A percentile compares a stretch with the other conserved stretches of the same genome.
Evolutionary conservation across 495 filamentous ascomycete species (phyloP).

Genomic region (Aspergillus baeticus): DNA sequence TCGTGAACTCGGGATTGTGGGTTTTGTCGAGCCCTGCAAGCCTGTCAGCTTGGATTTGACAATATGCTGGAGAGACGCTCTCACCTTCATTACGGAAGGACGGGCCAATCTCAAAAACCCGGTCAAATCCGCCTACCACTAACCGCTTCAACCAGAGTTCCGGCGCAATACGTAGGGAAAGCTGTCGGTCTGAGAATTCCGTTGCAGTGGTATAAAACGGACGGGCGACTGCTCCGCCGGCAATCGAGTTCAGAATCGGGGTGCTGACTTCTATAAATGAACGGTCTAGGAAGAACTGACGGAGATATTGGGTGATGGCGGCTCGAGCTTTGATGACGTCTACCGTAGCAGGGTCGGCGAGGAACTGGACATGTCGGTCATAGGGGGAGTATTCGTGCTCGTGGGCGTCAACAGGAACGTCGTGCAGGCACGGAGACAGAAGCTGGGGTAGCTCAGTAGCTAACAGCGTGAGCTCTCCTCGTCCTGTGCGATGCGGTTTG

Average conservation of each 20-base stretch:
- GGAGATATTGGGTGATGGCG: constrained; percentile 68
- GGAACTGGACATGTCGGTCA: constrained; percentile 73
- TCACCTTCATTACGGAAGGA: constrained; percentile 91
- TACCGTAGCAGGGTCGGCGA: constrained; percentile 63
- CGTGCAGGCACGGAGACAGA: constrained; percentile 73
- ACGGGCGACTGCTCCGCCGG: constrained; percentile 80
- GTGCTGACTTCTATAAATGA: constrained; percentile 86
- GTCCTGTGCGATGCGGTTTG: constrained; percentile 63
- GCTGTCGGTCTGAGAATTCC: constrained; percentile 63
- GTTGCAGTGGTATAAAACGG: constrained; percentile 77
- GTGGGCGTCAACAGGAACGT: constrained; percentile 62
- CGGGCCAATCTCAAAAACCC: constrained; percentile 89
- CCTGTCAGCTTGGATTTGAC: neutral
- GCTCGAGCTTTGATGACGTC: constrained; percentile 74
- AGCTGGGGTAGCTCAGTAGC: constrained; percentile 65
- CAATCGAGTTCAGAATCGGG: constrained; percentile 73
- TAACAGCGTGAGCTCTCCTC: constrained; percentile 76
- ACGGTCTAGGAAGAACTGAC: constrained; percentile 66
- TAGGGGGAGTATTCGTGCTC: constrained; percentile 68
- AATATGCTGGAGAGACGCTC: neutral
- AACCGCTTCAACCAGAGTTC: constrained; percentile 95
- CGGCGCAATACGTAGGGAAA: constrained; percentile 83
- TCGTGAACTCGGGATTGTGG: constrained; percentile 96
- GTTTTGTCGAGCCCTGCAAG: constrained; percentile 72
- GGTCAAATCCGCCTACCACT: constrained; percentile 84